Percentiles rank a stretch among this genome's conserved stretches.
Evolutionary conservation across 768 basidiomycete genomes (phyloP).

Genomic region (Filobasidium wieringae): DNA sequence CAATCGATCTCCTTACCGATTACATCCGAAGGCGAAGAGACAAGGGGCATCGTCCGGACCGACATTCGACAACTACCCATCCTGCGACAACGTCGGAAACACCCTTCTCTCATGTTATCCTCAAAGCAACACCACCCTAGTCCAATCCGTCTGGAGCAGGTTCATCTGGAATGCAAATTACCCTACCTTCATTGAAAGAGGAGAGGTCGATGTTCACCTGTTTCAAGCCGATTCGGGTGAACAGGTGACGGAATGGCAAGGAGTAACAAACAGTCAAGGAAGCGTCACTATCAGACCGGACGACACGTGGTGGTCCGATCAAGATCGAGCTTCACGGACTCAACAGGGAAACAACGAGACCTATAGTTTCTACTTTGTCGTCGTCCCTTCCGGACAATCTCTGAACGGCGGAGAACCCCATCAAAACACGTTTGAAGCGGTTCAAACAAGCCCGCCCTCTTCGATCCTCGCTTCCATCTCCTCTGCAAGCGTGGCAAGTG

Average conservation of each 20-base stretch:
- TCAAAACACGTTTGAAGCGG: constrained; percentile 63
- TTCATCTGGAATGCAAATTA: constrained; percentile 40
- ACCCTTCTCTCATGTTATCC: constrained; percentile 69
- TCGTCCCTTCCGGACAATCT: constrained; percentile 49
- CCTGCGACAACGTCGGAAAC: constrained; percentile 47
- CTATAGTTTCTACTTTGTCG: constrained; percentile 66
- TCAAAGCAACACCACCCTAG: constrained; percentile 45
- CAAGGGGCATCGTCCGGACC: constrained; percentile 11
- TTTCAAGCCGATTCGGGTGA: constrained; percentile 14
- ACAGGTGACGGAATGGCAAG: constrained; percentile 1
- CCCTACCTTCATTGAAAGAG: constrained; percentile 15
- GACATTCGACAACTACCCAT: constrained; percentile 22
- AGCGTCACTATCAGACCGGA: constrained; percentile 7
- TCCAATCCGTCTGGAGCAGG: constrained; percentile 63
- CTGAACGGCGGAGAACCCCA: constrained; percentile 52
- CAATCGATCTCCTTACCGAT: too few relatives aligned
- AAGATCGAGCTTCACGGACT: not conserved
- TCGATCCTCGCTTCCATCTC: constrained; percentile 53
- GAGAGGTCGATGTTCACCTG: constrained; percentile 12
- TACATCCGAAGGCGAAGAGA: not conserved
- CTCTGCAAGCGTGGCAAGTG: constrained; percentile 40
- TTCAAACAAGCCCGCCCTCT: constrained; percentile 70
- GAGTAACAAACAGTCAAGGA: not conserved
- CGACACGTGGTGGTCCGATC: constrained; percentile 5
- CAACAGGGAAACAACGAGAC: constrained; percentile 22